A percentile compares a stretch with the other conserved stretches of the same genome.
phyloP scores from a whole-genome alignment of 2,329 filamentous ascomycete species.

The Aspergillus pseudonomiae region DNA sequence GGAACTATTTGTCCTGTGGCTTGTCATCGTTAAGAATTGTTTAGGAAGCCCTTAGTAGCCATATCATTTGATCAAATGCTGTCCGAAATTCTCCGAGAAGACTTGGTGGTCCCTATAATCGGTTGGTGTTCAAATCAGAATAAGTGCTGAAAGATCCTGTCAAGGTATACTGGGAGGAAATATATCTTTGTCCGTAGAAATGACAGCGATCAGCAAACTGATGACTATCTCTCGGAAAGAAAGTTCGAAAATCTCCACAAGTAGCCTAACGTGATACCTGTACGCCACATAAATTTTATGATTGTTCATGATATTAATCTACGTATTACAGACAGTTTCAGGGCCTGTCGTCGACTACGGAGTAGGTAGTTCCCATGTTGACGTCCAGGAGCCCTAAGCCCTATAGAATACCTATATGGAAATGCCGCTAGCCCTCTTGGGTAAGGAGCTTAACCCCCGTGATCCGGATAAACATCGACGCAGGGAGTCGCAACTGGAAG shows the following conservation, averaged over 20 bases:
- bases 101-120: not conserved
- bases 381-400: not conserved
- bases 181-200: no score
- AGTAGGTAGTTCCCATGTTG: not conserved
- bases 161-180: no score
- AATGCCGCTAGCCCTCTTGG: not conserved
- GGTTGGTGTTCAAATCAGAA: no score
- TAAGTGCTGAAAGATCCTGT: no score
- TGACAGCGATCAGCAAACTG: no score
- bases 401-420: not conserved
- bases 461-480: not conserved
- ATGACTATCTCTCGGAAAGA: not conserved
- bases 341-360: not conserved
- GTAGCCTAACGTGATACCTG: not conserved
- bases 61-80: not conserved
- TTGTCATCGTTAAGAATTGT: not conserved
- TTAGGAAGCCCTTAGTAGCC: not conserved
- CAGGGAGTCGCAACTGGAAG: no score
- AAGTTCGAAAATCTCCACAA: accelerated
- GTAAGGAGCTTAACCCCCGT: not conserved
- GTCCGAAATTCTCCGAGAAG: not conserved
- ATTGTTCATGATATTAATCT: not conserved
- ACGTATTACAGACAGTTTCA: not conserved
- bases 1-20: not conserved
- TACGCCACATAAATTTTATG: not conserved